Conservation (phyloP, 2,329 filamentous ascomycete genomes). For the Trichoderma hamatum region DNA sequence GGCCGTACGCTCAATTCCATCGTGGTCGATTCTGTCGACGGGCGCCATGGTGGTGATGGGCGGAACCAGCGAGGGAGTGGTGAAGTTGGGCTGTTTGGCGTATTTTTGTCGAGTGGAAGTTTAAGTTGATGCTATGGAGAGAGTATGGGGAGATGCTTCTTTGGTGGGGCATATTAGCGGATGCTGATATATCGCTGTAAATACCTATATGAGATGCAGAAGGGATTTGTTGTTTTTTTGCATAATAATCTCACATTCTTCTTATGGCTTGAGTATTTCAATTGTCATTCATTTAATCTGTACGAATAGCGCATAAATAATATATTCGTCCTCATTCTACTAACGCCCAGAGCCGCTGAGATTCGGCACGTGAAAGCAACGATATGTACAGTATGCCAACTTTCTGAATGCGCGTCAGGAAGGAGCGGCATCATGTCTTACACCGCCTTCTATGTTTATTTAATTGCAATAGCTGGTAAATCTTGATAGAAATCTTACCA, state of each 20-base stretch:
- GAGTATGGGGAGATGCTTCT: neutral
- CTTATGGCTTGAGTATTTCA: neutral
- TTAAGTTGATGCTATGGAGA: neutral
- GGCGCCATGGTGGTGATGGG: conserved; percentile 44
- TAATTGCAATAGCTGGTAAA: conserved; percentile 41
- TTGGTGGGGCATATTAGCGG: neutral
- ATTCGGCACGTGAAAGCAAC: neutral
- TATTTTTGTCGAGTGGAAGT: neutral
- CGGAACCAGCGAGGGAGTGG: neutral
- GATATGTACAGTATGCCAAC: neutral
- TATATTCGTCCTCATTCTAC: neutral
- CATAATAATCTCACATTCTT: neutral
- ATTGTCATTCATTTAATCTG: neutral
- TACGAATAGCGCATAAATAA: neutral
- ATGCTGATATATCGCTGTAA: neutral
- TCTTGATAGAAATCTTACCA: neutral
- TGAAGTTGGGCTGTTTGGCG: neutral
- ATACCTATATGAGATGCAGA: neutral
- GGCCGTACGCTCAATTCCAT: conserved; percentile 45
- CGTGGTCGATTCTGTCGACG: conserved; percentile 44
- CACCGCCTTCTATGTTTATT: conserved; percentile 45
- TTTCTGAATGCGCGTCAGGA: neutral
- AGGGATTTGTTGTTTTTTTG: neutral
- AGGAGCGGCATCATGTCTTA: neutral
- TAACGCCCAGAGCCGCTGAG: neutral